Evolutionary conservation across 176 grass and related monocot genomes (phyloP).

Genomic region (Ensete glaucum): DNA sequence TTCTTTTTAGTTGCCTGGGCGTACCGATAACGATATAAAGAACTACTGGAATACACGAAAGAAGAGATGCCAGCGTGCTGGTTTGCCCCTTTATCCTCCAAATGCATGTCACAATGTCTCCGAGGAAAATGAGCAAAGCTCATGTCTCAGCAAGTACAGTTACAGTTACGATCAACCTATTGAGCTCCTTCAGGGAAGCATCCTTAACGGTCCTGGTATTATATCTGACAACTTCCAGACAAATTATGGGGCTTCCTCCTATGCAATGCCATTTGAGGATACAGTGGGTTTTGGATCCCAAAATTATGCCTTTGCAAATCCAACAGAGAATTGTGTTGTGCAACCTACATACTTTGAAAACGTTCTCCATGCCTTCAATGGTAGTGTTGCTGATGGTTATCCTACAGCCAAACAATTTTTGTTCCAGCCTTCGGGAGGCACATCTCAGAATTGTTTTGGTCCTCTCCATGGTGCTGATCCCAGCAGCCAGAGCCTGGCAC

Average conservation of each 20-base stretch:
- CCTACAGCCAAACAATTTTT: conserved; percentile 45
- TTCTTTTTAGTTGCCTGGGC: conserved; percentile 74
- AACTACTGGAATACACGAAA: conserved; percentile 98
- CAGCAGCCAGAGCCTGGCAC: conserved; percentile 39
- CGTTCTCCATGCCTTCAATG: conserved; percentile 37
- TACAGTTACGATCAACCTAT: conserved; percentile 34
- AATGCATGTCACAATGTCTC: conserved; percentile 40
- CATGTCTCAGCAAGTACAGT: conserved; percentile 23
- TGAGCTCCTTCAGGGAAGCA: conserved; percentile 44
- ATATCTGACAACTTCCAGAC: conserved; percentile 45
- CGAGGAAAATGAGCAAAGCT: conserved; percentile 16
- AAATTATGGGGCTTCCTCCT: conserved; percentile 40
- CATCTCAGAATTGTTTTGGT: conserved; percentile 42
- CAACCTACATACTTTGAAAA: conserved; percentile 44
- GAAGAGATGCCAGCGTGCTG: conserved; percentile 73
- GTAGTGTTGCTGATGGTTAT: conserved; percentile 31
- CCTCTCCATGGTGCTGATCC: conserved; percentile 47
- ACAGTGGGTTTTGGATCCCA: conserved; percentile 54
- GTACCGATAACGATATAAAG: conserved; percentile 99
- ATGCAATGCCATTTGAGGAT: conserved; percentile 38
- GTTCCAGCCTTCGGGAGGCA: conserved; percentile 43
- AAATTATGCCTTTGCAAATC: conserved; percentile 46
- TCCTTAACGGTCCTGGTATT: conserved; percentile 42
- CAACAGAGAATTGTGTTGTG: conserved; percentile 25
- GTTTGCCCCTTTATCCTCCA: conserved; percentile 63